Evolutionary conservation across 2,329 filamentous ascomycete species (phyloP).

Genomic region (Stromatinia cepivora): DNA sequence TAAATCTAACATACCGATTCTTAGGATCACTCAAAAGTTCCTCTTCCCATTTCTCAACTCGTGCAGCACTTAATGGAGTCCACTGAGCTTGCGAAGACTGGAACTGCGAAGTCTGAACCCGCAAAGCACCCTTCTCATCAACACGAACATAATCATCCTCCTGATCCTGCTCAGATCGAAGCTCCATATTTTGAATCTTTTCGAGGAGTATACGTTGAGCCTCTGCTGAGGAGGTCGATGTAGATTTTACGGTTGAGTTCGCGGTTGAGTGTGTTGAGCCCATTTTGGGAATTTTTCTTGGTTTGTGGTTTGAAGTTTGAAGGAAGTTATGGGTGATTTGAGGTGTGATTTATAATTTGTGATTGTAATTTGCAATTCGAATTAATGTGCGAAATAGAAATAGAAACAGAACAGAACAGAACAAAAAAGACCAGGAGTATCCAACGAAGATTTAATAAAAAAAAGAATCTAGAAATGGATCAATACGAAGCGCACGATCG

Average conservation of each 20-base stretch:
- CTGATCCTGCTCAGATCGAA: slow-evolving; percentile 30
- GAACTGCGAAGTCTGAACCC: too few relatives aligned
- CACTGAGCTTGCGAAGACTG: slow-evolving; percentile 41
- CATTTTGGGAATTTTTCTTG: neutral
- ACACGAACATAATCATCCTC: slow-evolving; percentile 52
- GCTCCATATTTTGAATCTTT: neutral
- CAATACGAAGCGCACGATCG: too few relatives aligned
- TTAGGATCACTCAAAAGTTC: slow-evolving; percentile 63
- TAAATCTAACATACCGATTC: slow-evolving; percentile 52
- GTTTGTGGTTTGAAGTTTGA: too few relatives aligned
- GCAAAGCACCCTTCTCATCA: neutral
- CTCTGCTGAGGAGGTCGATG: neutral
- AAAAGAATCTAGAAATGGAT: too few relatives aligned
- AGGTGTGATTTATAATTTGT: neutral
- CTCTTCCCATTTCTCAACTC: slow-evolving; percentile 60
- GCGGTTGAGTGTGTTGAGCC: slow-evolving; percentile 1
- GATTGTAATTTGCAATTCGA: too few relatives aligned
- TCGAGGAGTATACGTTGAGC: neutral
- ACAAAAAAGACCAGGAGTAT: too few relatives aligned
- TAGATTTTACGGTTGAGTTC: neutral
- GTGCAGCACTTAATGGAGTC: slow-evolving; percentile 50
- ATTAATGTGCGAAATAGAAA: too few relatives aligned
- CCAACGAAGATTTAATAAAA: too few relatives aligned
- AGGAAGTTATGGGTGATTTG: too few relatives aligned
- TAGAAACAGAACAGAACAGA: too few relatives aligned